phyloP scores from a whole-genome alignment of 2,329 filamentous ascomycete genomes.

The Didymella lethalis region DNA sequence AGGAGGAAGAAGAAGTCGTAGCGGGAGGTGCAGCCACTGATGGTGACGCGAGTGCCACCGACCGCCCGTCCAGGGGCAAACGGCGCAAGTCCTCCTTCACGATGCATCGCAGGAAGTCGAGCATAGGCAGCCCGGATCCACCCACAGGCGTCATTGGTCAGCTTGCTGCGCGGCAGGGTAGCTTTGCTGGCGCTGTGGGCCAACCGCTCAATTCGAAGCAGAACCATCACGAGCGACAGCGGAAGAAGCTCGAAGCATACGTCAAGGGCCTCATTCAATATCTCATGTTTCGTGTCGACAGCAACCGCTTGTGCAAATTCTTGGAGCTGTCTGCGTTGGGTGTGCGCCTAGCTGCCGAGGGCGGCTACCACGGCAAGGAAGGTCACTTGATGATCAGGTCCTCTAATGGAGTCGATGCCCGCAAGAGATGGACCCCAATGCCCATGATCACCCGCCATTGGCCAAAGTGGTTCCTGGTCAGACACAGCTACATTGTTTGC shows the following conservation, averaged over 20 bases:
- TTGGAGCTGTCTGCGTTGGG: slow-evolving; percentile 93
- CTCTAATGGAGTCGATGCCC: slow-evolving; percentile 85
- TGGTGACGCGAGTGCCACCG: slow-evolving; percentile 73
- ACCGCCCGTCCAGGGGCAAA: slow-evolving; percentile 63
- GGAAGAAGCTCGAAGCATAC: slow-evolving; percentile 86
- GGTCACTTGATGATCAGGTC: slow-evolving; percentile 92
- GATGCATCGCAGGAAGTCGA: slow-evolving; percentile 67
- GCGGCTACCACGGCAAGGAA: slow-evolving; percentile 97
- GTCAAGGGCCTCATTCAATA: slow-evolving; percentile 93
- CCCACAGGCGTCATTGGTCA: slow-evolving; percentile 32
- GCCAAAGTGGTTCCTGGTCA: slow-evolving; percentile 97
- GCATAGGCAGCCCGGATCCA: slow-evolving; percentile 51
- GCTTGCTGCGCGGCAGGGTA: slow-evolving; percentile 45
- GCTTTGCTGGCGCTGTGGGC: slow-evolving; percentile 52
- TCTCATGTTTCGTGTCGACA: slow-evolving; percentile 95
- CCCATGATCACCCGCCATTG: slow-evolving; percentile 83
- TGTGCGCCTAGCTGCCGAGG: slow-evolving; percentile 91
- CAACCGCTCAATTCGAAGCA: slow-evolving; percentile 55
- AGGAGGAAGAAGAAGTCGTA: slow-evolving; percentile 70
- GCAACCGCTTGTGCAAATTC: slow-evolving; percentile 94
- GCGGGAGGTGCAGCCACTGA: slow-evolving; percentile 64
- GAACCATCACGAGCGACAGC: slow-evolving; percentile 78
- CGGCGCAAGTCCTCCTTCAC: slow-evolving; percentile 65
- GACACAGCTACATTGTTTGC: slow-evolving; percentile 96
- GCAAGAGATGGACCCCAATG: slow-evolving; percentile 78